Conservation (phyloP, 208 protist genomes). For the Angomonas ambiguus region DNA sequence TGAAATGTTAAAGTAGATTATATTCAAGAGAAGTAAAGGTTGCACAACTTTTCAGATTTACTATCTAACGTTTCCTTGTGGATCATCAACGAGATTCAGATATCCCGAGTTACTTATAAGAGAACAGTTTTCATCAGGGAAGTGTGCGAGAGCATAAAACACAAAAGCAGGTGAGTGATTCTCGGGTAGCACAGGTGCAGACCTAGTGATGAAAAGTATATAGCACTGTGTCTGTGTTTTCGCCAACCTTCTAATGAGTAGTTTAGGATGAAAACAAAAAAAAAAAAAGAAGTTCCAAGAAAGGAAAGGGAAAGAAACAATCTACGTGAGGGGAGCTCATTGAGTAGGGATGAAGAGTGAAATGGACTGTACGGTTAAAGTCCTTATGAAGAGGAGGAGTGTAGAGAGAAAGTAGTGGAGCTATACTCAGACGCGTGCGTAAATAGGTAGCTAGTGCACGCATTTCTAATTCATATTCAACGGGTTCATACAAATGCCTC, state of each 20-base stretch:
- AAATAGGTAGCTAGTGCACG: too few species aligned
- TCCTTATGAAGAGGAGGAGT: too few species aligned
- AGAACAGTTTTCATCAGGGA: too few species aligned
- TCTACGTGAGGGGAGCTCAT: not conserved
- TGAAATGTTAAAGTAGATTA: too few species aligned
- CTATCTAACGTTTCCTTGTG: not conserved
- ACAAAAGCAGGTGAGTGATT: not conserved
- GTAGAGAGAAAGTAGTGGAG: too few species aligned
- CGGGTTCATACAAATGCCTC: too few species aligned
- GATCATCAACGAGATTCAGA: not conserved
- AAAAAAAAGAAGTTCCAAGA: constrained; percentile 5
- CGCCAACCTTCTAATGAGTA: not conserved
- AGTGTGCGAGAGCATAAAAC: not conserved
- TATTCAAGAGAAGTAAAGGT: not conserved
- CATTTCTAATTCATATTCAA: too few species aligned
- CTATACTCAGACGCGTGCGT: too few species aligned
- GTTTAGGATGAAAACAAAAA: not conserved
- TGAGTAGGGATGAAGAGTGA: too few species aligned
- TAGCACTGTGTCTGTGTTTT: constrained; percentile 1
- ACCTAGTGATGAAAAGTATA: not conserved
- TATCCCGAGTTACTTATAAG: not conserved
- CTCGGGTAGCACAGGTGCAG: not conserved
- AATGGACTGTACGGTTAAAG: too few species aligned
- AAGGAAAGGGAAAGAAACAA: not conserved
- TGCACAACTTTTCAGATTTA: not conserved